Evolutionary conservation across 192 early-diverging fungal genomes (phyloP).

Genomic region (Umbelopsis isabellina): DNA sequence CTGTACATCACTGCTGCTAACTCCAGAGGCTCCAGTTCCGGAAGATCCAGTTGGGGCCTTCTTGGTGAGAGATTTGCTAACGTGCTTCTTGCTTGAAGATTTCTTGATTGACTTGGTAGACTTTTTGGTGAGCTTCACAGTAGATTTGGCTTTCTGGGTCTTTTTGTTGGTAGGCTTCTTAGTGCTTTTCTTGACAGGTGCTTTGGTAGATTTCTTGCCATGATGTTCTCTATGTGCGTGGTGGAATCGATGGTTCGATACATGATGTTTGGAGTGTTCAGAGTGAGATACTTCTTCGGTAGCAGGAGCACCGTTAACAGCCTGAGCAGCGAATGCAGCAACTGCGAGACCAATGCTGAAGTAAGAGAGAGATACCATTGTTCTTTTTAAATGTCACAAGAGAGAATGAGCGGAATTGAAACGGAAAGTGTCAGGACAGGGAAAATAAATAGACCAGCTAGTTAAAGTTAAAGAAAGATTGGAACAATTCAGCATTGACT

Average conservation of each 20-base stretch:
- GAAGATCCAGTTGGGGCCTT: neutral
- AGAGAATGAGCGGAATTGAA: conserved; percentile 13
- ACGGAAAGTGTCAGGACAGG: neutral
- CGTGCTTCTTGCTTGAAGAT: neutral
- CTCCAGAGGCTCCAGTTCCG: neutral
- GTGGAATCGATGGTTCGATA: neutral
- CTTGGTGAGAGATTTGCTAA: neutral
- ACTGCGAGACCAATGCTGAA: neutral
- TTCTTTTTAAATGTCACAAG: neutral
- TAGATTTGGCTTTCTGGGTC: neutral
- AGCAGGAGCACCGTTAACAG: neutral
- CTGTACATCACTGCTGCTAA: neutral
- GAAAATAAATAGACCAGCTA: conserved; percentile 3
- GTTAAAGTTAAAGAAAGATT: neutral
- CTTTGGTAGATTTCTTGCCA: no score
- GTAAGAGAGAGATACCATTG: conserved; percentile 19
- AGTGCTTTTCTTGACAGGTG: neutral
- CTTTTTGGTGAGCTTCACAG: neutral
- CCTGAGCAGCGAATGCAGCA: neutral
- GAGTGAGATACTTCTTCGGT: neutral
- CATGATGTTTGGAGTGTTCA: neutral
- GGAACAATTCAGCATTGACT: no score
- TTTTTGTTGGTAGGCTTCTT: neutral
- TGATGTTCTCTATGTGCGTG: neutral
- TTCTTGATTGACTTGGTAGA: neutral